Base-by-base conservation (phyloP, 2,329 filamentous ascomycete genomes). In the Exophiala calicioides region DNA sequence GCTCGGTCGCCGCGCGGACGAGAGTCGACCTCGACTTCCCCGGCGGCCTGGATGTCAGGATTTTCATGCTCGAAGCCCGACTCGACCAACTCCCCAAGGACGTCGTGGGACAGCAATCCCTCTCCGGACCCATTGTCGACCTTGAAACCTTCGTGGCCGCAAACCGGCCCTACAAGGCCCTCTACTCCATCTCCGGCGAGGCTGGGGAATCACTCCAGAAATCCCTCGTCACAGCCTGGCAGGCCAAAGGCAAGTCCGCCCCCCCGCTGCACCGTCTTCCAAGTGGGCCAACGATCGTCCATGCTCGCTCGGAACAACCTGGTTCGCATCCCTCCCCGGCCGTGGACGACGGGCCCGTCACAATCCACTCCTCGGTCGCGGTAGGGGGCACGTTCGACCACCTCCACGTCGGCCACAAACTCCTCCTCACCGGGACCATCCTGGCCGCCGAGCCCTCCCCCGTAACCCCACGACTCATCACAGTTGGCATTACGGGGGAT, bases 351-450 rank as follows among this genome's bases (percentile, higher is more conserved):
- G 40, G 47, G 5, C 44, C 53, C 2, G 37, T 52, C 9, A 41
- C 56, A 12, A 60, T 66, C 31, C 79, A 87, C 64, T 69, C 74
- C 49, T 77, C 80, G 10, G 85, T 94, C 38, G 88, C 85, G 41
- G 80, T 97, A 9, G 93, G 91, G 21, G 93, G 93, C 7, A 98
- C 93, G 0, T 98, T 97, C 68, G 93, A 98, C 66, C 90, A 97
- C 68, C 78, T 98, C 16, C 93, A 98, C 64, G 84, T 88, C 3
- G 93, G 93, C 4, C 93, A 98, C 72, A 98, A 97, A 69, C 76
- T 97, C n/a, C 79, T 98, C 15, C 79, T 98, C 15, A 90, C 90
- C n/a, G 90, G 90, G 52, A 88, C 86, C 0, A 80, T 84, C 0
- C 79, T 96, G 45, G 34, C 77, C 89, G 12, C 75, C 86, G 46